phyloP scores from a whole-genome alignment of 2,329 filamentous ascomycete species.

The Neofusicoccum ribis region DNA sequence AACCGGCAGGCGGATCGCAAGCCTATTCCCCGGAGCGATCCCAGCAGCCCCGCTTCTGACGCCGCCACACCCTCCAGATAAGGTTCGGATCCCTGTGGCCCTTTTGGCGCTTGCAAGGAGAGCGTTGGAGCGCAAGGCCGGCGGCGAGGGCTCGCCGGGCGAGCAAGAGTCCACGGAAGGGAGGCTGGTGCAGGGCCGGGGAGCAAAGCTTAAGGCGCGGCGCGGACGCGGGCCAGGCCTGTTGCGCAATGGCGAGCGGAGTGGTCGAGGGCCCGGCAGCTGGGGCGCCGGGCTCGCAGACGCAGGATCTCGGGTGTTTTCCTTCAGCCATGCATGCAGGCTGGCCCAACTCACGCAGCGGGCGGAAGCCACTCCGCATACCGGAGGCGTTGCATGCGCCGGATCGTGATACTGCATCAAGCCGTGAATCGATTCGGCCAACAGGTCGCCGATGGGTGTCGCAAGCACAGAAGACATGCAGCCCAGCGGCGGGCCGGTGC shows the following conservation, averaged over 20 bases:
- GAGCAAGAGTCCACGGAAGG: neutral
- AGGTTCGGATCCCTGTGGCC: conserved; percentile 3
- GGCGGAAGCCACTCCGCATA: neutral
- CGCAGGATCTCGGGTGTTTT: conserved; percentile 14
- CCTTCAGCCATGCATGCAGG: conserved; percentile 9
- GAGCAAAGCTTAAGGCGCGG: neutral
- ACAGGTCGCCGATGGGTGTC: neutral
- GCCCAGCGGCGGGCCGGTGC: conserved; percentile 5
- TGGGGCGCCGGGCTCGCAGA: neutral
- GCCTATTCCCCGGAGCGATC: conserved; percentile 10
- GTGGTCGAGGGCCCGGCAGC: neutral
- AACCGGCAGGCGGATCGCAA: conserved; percentile 12
- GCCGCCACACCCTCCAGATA: conserved; percentile 6
- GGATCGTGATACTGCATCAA: conserved; percentile 13
- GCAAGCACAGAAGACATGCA: conserved; percentile 14
- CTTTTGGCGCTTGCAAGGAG: neutral
- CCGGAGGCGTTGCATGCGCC: neutral
- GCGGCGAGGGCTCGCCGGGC: neutral
- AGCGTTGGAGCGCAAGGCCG: neutral
- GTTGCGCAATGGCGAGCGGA: neutral
- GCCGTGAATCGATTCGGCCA: neutral
- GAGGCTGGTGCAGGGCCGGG: too few relatives aligned
- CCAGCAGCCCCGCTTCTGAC: conserved; percentile 9
- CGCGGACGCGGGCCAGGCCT: neutral
- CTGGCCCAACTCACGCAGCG: neutral